These are phyloP conservation scores for Leccinum variicolor DNA, from an alignment of 768 basidiomycete species.

Conservation along the genomic window DNA sequence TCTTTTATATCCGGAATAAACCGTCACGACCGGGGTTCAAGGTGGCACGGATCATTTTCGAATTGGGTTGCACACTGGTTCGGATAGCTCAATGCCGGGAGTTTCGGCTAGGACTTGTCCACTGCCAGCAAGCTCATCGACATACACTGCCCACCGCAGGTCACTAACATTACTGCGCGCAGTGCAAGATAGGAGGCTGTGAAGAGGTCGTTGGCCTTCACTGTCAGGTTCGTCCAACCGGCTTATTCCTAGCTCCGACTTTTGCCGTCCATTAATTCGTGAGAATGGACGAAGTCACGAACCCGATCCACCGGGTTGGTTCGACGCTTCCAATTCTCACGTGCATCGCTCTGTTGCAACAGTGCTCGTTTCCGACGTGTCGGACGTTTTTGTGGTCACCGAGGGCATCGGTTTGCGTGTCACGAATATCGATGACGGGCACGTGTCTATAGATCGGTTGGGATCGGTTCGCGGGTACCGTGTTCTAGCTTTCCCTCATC, in stretches of 20 bases:
- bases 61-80: slow-evolving; percentile 5
- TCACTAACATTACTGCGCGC: not conserved
- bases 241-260: not conserved
- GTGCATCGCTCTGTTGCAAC: not conserved
- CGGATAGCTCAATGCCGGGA: not conserved
- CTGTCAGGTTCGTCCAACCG: not conserved
- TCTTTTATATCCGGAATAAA: slow-evolving; percentile 14
- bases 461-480: not conserved
- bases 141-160: not conserved
- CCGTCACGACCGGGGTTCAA: not conserved
- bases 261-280: not conserved
- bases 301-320: not conserved
- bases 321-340: not conserved
- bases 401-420: not conserved
- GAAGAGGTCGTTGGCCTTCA: not conserved
- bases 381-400: not conserved
- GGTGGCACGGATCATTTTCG: not conserved
- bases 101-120: not conserved
- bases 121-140: not conserved
- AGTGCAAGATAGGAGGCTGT: not conserved
- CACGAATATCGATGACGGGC: not conserved
- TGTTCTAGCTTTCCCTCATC: not conserved
- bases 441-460: not conserved
- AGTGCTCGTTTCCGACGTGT: not conserved
- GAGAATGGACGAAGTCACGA: not conserved